Conservation (phyloP, 2,329 filamentous ascomycete species). For the Curvularia sp. region DNA sequence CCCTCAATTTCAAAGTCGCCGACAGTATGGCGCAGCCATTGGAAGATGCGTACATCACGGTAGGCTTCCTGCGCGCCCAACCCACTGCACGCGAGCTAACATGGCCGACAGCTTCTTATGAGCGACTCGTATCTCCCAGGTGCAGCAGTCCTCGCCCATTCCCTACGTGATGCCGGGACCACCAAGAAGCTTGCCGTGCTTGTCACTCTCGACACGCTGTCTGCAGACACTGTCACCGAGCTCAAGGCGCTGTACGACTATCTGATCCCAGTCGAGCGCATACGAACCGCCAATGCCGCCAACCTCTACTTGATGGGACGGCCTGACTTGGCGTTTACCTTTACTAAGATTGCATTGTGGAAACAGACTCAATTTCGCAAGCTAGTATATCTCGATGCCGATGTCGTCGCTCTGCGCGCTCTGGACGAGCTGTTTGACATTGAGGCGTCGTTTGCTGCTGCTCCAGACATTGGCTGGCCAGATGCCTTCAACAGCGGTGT, state of each 20-base stretch:
- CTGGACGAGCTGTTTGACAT: slow-evolving; percentile 89
- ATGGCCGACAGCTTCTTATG: slow-evolving; percentile 75
- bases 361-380: slow-evolving; percentile 86
- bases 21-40: slow-evolving; percentile 46
- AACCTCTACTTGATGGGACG: slow-evolving; percentile 94
- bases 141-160: slow-evolving; percentile 92
- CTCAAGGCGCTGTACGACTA: slow-evolving; percentile 88
- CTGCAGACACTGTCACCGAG: slow-evolving; percentile 75
- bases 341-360: slow-evolving; percentile 97
- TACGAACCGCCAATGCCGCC: slow-evolving; percentile 76
- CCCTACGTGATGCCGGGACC: slow-evolving; percentile 87
- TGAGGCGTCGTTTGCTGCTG: slow-evolving; percentile 69
- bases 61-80: slow-evolving; percentile 46
- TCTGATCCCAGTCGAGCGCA: slow-evolving; percentile 81
- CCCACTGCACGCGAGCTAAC: slow-evolving; percentile 37
- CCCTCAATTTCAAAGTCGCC: slow-evolving; percentile 3
- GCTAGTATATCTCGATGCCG: slow-evolving; percentile 94
- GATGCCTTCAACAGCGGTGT: slow-evolving; percentile 98
- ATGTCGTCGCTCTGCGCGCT: slow-evolving; percentile 87
- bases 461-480: slow-evolving; percentile 96
- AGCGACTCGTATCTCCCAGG: slow-evolving; percentile 93
- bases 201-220: slow-evolving; percentile 81
- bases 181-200: slow-evolving; percentile 85
- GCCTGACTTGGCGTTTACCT: slow-evolving; percentile 86
- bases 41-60: slow-evolving; percentile 72